These are phyloP conservation scores for Syncephalastrum contaminatum DNA, from an alignment of 371 early-diverging fungal species.

Conservation along the genomic window DNA sequence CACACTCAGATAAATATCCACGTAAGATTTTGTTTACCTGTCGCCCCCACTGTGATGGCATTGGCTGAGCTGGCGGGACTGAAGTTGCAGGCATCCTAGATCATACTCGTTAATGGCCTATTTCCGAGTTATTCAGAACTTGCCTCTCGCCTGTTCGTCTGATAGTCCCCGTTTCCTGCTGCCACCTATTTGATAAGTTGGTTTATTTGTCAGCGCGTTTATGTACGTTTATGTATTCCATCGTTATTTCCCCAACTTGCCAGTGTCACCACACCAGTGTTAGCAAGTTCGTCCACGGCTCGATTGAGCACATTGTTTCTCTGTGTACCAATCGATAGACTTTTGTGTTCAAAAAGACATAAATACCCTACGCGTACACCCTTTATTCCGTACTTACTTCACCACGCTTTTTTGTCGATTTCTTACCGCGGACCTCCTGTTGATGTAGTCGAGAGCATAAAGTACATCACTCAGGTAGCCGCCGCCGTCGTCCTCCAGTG, in stretches of 20 bases:
- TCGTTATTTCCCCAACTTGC: slow-evolving; percentile 5
- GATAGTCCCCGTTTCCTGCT: slow-evolving; percentile 26
- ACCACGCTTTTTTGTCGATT: background rate
- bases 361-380: background rate
- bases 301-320: slow-evolving; percentile 13
- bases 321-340: slow-evolving; percentile 16
- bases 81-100: slow-evolving; percentile 55
- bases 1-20: too few relatives aligned
- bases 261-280: slow-evolving; percentile 5
- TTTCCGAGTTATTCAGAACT: too few relatives aligned
- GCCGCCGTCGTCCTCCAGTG: slow-evolving; percentile 43
- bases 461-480: slow-evolving; percentile 55
- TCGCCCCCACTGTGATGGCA: slow-evolving; percentile 68
- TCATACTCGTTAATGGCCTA: background rate
- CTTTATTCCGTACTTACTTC: background rate
- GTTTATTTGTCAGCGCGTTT: background rate
- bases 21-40: background rate
- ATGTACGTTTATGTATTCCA: background rate
- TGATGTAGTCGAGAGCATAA: slow-evolving; percentile 42
- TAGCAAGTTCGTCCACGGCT: slow-evolving; percentile 15
- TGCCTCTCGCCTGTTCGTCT: slow-evolving; percentile 20
- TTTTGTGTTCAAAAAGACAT: background rate
- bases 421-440: background rate
- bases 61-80: slow-evolving; percentile 60
- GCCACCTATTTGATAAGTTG: slow-evolving; percentile 13